Evolutionary conservation across 148 eudicot genomes (phyloP).

Genomic region (Linanthus parryae): DNA sequence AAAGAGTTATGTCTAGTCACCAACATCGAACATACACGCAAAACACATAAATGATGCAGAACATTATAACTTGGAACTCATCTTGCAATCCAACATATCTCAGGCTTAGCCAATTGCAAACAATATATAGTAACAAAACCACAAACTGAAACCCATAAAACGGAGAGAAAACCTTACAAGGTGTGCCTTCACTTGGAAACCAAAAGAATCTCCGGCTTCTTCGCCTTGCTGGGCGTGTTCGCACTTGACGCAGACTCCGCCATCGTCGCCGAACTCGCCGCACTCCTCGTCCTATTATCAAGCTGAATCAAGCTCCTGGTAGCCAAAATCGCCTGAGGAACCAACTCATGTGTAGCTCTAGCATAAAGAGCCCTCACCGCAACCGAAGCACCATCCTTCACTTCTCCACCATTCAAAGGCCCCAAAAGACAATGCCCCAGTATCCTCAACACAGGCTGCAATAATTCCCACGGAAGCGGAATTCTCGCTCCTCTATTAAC

Average conservation of each 20-base stretch:
- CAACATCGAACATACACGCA: no score
- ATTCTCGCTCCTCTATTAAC: conserved; percentile 42
- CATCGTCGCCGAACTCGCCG: conserved; percentile 27
- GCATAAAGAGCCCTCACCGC: conserved; percentile 72
- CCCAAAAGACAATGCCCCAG: conserved; percentile 83
- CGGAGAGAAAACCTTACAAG: no score
- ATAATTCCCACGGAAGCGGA: conserved; percentile 85
- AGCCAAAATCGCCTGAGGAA: conserved; percentile 83
- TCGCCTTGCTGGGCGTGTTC: conserved; percentile 69
- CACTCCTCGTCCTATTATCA: conserved; percentile 51
- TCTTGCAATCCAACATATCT: no score
- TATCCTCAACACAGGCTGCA: conserved; percentile 78
- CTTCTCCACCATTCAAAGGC: conserved; percentile 50
- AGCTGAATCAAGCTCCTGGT: conserved; percentile 73
- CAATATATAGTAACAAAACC: no score
- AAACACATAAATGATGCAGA: no score
- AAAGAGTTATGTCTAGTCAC: no score
- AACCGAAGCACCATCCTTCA: conserved; percentile 54
- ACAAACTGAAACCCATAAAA: no score
- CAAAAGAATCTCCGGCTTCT: conserved; percentile 77
- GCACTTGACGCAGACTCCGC: conserved; percentile 38
- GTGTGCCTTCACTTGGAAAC: conserved; percentile 70
- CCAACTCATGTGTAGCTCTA: conserved; percentile 78
- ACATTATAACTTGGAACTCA: no score
- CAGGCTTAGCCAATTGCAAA: no score